Evolutionary conservation across 31 red algal species (phyloP).

Genomic region (Bonnemaisonia californica): DNA sequence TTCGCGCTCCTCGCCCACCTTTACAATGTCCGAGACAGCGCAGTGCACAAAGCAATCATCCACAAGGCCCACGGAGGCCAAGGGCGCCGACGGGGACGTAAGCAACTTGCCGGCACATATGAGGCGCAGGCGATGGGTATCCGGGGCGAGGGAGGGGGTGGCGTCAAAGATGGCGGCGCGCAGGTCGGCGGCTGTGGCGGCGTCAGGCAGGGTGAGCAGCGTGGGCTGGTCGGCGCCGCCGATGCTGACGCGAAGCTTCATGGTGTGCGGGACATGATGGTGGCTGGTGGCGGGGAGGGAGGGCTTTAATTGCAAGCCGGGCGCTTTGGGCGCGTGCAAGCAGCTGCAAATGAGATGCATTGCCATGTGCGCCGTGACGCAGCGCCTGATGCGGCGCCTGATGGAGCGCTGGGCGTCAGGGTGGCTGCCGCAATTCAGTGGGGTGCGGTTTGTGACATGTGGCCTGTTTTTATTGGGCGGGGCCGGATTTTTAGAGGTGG

Average conservation of each 20-base stretch:
- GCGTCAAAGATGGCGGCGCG: conserved; percentile 15
- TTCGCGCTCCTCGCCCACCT: neutral
- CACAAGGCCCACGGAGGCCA: conserved; percentile 5
- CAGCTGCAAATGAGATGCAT: no score
- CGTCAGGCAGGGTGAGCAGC: conserved; percentile 2
- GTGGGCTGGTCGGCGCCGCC: neutral
- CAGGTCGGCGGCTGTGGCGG: conserved; percentile 15
- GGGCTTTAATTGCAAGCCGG: neutral
- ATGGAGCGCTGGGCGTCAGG: no score
- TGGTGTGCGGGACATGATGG: neutral
- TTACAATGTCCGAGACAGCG: conserved; percentile 19
- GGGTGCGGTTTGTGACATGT: no score
- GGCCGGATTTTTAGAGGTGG: no score
- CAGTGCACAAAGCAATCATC: conserved; percentile 37
- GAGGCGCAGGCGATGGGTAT: conserved; percentile 31
- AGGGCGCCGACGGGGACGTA: neutral
- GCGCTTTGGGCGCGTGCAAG: no score
- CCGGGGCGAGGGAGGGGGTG: conserved; percentile 14
- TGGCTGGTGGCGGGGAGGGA: neutral
- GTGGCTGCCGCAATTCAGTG: no score
- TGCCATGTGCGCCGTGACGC: no score
- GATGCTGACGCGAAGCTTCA: conserved; percentile 12
- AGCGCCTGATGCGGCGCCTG: no score
- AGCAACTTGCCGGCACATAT: conserved; percentile 34
- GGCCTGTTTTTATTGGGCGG: no score